A percentile compares a stretch with the other conserved stretches of the same genome.
These are phyloP conservation scores for cucumber (Cucumis sativus) DNA, from an alignment of 306 rosid species.

Conservation along the genomic window Cucumber_9930_V3 NC_026660.2:23392501-23393000, in stretches of 20 bases:
- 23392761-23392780: background rate
- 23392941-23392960: background rate
- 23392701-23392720: background rate
- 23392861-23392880: background rate
- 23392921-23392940: background rate
- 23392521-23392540: background rate
- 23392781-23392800: background rate
- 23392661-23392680: conserved; percentile 2
- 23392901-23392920: background rate
- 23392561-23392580: background rate
- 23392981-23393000: background rate
- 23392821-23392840: background rate
- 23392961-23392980: background rate
- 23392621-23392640: background rate
- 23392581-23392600: background rate
- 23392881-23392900: background rate
- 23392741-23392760: background rate
- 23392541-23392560: background rate
- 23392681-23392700: background rate
- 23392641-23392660: background rate
- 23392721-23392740: background rate
- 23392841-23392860: background rate
- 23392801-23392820: background rate
- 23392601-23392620: background rate
- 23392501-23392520: conserved; percentile 8